Percentiles rank a stretch among this genome's conserved stretches.
Conservation (phyloP, 257 asterid species). For the Capsicum baccatum region DNA sequence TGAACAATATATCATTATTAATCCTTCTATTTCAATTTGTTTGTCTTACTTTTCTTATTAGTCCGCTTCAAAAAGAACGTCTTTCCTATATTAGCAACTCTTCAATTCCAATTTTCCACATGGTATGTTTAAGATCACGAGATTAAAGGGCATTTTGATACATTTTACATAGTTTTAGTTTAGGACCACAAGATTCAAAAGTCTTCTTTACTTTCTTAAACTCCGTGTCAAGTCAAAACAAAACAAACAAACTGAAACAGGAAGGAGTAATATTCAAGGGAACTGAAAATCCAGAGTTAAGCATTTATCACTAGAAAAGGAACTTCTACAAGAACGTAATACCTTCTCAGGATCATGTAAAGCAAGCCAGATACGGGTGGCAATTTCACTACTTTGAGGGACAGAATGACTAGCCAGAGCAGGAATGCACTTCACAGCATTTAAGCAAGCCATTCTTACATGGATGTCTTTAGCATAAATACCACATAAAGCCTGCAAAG, state of each 20-base stretch:
- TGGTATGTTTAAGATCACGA: not conserved
- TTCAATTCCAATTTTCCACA: not conserved
- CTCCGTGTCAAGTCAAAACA: not conserved
- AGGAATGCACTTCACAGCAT: slow-evolving; percentile 95
- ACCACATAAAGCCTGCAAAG: slow-evolving; percentile 79
- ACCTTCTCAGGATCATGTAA: slow-evolving; percentile 95
- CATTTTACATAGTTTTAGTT: not conserved
- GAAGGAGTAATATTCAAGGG: not conserved
- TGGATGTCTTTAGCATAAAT: slow-evolving; percentile 91
- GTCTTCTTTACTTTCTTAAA: not conserved
- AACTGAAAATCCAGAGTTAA: not conserved
- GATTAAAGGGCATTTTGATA: not conserved
- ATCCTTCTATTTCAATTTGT: not conserved
- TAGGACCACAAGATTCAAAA: not conserved
- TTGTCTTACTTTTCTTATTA: not conserved
- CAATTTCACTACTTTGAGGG: slow-evolving; percentile 85
- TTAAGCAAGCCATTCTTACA: slow-evolving; percentile 94
- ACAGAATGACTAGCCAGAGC: slow-evolving; percentile 81
- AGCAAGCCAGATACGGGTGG: slow-evolving; percentile 97
- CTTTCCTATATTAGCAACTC: not conserved
- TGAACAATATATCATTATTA: not conserved
- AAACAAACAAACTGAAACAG: not conserved
- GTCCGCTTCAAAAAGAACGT: not conserved
- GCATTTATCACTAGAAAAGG: slow-evolving; percentile 13
- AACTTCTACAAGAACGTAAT: slow-evolving; percentile 3